Conservation (phyloP, 495 filamentous ascomycete genomes). For the Aspergillus sparsus region DNA sequence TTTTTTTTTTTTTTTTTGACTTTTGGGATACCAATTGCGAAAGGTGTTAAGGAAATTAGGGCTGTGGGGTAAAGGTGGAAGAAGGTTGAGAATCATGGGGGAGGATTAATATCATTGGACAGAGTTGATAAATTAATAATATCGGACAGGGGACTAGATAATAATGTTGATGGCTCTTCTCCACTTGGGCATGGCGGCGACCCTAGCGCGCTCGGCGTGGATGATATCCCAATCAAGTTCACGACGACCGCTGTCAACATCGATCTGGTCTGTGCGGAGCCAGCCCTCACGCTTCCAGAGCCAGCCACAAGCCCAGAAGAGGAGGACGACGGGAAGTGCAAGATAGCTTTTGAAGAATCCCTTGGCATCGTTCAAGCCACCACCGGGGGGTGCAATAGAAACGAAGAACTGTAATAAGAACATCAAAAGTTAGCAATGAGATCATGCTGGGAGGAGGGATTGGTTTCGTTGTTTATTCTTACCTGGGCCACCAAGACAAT, state of each 20-base stretch:
- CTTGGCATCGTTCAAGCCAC: slow-evolving; percentile 42
- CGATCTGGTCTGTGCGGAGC: slow-evolving; percentile 56
- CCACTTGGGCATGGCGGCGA: slow-evolving; percentile 54
- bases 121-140: too few species aligned
- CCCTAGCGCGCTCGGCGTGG: slow-evolving; percentile 31
- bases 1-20: background rate
- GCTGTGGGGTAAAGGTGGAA: background rate
- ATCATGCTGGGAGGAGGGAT: too few species aligned
- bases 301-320: slow-evolving; percentile 51
- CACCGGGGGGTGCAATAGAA: slow-evolving; percentile 36
- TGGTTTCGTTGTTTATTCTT: background rate
- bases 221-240: slow-evolving; percentile 59
- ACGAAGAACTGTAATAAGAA: slow-evolving; percentile 43
- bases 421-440: slow-evolving; percentile 9
- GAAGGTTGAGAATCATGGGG: slow-evolving; percentile 10
- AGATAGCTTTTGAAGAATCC: slow-evolving; percentile 66
- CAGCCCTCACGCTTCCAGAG: slow-evolving; percentile 63
- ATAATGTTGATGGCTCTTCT: slow-evolving; percentile 45
- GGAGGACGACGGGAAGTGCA: slow-evolving; percentile 56
- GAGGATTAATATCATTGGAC: too few species aligned
- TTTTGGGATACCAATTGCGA: too few species aligned
- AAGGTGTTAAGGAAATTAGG: background rate
- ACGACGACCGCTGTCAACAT: slow-evolving; percentile 63
- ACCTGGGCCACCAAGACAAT: slow-evolving; percentile 61
- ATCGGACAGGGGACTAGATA: slow-evolving; percentile 48